Evolutionary conservation across 2,329 filamentous ascomycete genomes (phyloP), one percentile per base, ranked within the genome.

Genomic region (Fusarium cicatricum): DNA sequence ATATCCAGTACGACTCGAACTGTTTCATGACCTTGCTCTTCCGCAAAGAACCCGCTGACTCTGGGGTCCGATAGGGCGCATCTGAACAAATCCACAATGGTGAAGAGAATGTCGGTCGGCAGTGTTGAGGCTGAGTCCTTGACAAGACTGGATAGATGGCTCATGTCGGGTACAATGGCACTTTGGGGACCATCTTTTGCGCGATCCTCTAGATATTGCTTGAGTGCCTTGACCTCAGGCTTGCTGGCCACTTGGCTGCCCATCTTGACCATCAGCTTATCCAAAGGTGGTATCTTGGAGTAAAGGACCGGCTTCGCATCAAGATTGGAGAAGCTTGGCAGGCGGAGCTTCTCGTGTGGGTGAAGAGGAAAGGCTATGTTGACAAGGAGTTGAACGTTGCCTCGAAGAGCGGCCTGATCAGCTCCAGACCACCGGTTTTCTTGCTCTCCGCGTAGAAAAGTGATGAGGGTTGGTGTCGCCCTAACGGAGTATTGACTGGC

Each of bases 401-500:
- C 84, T 46, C 85, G 84, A 12, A 98, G 79, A 14, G 85, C 80
- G 11, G 81, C 79, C 3, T 85, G 82, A 68, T 93, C 88, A 1
- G 90, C 91, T 2, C 92, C 92, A 43, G 82, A 84, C 93, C 93
- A 98, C 63, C 89, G 84, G 58, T 92, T 88, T 42, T 91, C 84
- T 70, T 94, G 85, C 55, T 88, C 76, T 2, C 92, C 92, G 46
- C 83, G 88, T 9, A 94, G 75, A 70, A 93, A 96, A 0, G 92
- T 94, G 69, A 95, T 85, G 69, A 98, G 96, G 0, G 93, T 97
- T 1, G 94, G 94, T 0, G 93, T 97, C 4, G 89, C 89, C 2
- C 85, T 82, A 45, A 97, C 83, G 2, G 81, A 77, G 70, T 90
- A 96, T 55, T 82, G 82, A 36, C 80, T 80, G 19, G 82, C 86